These are phyloP conservation scores for Colletotrichum sp. DNA, from an alignment of 2,329 filamentous ascomycete species.

Conservation along the genomic window DNA sequence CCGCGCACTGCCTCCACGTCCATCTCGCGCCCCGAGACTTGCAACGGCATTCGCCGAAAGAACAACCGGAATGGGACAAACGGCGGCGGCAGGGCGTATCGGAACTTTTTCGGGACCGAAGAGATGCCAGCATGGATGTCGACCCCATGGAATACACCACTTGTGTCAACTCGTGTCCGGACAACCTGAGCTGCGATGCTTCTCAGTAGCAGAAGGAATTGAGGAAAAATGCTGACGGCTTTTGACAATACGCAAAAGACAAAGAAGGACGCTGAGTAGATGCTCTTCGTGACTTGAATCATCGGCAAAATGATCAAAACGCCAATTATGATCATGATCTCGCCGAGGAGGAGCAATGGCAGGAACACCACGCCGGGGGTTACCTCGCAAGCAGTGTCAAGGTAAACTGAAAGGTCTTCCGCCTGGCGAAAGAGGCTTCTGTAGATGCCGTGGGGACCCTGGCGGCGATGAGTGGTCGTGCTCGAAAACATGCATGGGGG, in stretches of 20 bases:
- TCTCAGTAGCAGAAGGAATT: not conserved
- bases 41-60: not conserved
- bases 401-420: not conserved
- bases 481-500: not conserved
- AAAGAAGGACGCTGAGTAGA: not conserved
- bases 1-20: not conserved
- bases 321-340: not conserved
- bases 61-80: not conserved
- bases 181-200: not conserved
- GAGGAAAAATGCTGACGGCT: rapidly evolving
- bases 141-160: not conserved
- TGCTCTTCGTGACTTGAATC: not conserved
- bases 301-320: not conserved
- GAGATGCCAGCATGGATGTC: not conserved
- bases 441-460: not conserved
- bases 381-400: not conserved
- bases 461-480: not conserved
- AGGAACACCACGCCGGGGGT: not conserved
- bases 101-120: not conserved
- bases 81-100: not conserved
- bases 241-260: not conserved
- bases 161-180: not conserved
- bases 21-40: not conserved
- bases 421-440: not conserved
- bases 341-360: not conserved